A percentile compares a stretch with the other conserved stretches of the same genome.
Evolutionary conservation across 768 basidiomycete genomes (phyloP).

Genomic region (Lepiota venenata): DNA sequence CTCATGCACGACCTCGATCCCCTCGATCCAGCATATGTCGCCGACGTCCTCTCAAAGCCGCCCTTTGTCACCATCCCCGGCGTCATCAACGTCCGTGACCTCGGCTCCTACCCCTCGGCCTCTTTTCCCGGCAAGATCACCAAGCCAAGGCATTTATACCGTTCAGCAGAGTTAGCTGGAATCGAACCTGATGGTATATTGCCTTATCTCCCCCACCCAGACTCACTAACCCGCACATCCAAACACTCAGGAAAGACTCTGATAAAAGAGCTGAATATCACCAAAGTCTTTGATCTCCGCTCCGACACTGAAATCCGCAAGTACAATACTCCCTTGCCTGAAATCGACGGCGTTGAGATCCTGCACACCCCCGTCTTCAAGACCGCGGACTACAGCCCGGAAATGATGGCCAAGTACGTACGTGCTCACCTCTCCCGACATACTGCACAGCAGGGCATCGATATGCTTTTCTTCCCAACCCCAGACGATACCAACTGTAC

Average conservation of each 20-base stretch:
- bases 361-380: slow-evolving; percentile 63
- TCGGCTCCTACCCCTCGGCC: slow-evolving; percentile 58
- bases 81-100: slow-evolving; percentile 72
- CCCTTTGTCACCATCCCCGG: slow-evolving; percentile 73
- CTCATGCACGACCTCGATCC: slow-evolving; percentile 57
- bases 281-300: slow-evolving; percentile 71
- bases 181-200: slow-evolving; percentile 66
- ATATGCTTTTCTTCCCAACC: slow-evolving; percentile 20
- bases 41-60: slow-evolving; percentile 58
- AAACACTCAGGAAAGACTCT: slow-evolving; percentile 47
- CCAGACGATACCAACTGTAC: slow-evolving; percentile 68
- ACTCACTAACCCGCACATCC: background rate
- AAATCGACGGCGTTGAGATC: slow-evolving; percentile 60
- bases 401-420: slow-evolving; percentile 81
- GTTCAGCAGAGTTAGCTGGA: slow-evolving; percentile 69
- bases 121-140: slow-evolving; percentile 46
- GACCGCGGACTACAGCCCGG: slow-evolving; percentile 78
- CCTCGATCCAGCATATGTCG: slow-evolving; percentile 63
- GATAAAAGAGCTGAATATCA: slow-evolving; percentile 59
- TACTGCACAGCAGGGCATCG: slow-evolving; percentile 14
- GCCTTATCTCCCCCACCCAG: background rate
- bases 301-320: slow-evolving; percentile 78
- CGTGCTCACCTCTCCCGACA: slow-evolving; percentile 25
- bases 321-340: slow-evolving; percentile 63
- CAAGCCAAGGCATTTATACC: slow-evolving; percentile 55